These are phyloP conservation scores for Mycena albidolilacea DNA, from an alignment of 768 basidiomycete genomes.

Conservation along the genomic window DNA sequence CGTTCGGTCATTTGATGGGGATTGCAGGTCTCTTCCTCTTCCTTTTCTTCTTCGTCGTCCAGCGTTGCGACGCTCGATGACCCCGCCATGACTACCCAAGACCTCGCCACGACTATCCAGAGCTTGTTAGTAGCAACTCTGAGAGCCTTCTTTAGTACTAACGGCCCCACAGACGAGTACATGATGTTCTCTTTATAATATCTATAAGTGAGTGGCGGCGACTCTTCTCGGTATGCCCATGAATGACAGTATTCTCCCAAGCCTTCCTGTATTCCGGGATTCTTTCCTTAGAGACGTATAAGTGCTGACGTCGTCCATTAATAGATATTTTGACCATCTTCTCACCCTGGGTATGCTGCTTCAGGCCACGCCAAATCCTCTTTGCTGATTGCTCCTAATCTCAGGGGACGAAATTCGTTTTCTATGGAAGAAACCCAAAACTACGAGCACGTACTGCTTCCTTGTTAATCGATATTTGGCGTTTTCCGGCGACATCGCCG, in stretches of 20 bases:
- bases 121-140: neutral
- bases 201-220: constrained; percentile 49
- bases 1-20: neutral
- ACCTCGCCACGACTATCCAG: neutral
- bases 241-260: constrained; percentile 21
- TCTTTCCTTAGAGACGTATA: neutral
- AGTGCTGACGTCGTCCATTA: neutral
- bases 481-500: constrained; percentile 28
- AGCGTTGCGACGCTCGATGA: constrained; percentile 3
- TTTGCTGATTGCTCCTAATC: neutral
- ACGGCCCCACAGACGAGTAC: constrained; percentile 1
- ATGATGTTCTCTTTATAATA: constrained; percentile 39
- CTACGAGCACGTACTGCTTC: constrained; percentile 29
- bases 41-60: neutral
- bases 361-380: neutral
- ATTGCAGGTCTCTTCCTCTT: neutral
- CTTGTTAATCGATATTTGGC: constrained; percentile 34
- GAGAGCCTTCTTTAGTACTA: neutral
- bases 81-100: neutral
- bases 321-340: constrained; percentile 53
- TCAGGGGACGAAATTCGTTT: constrained; percentile 33
- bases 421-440: constrained; percentile 23
- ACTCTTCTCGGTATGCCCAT: too few relatives aligned
- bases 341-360: constrained; percentile 50
- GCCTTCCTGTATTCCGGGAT: constrained; percentile 48